Evolutionary conservation across 768 basidiomycete species (phyloP).

Genomic region (Auricularia cornea): DNA sequence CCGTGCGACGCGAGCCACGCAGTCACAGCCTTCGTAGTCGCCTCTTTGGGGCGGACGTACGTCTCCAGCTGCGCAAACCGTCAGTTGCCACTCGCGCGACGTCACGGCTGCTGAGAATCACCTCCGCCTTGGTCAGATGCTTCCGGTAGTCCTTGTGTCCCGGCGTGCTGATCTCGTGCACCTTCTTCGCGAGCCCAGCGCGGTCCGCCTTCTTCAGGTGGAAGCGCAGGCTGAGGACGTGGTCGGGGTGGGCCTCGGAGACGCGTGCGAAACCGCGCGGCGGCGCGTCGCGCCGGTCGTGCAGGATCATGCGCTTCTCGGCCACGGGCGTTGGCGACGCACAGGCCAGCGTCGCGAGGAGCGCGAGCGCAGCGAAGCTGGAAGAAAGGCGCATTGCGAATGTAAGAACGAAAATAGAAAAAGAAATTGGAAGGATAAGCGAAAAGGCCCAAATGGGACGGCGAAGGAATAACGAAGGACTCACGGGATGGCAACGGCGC

Average conservation of each 20-base stretch:
- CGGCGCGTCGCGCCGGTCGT: not conserved
- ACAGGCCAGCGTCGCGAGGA: not conserved
- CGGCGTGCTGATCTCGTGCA: not conserved
- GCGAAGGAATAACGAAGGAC: not conserved
- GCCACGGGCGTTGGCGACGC: not conserved
- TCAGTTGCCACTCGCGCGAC: not conserved
- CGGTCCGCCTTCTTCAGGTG: not conserved
- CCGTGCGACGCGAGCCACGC: not conserved
- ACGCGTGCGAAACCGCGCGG: not conserved
- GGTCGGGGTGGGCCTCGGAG: not conserved
- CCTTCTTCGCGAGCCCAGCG: not conserved
- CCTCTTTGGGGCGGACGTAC: not conserved
- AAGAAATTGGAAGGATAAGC: not conserved
- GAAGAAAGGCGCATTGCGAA: not conserved
- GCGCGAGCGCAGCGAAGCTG: not conserved
- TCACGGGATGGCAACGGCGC: not conserved
- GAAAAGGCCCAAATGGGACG: not conserved
- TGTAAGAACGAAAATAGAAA: not conserved
- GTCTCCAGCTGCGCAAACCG: not conserved
- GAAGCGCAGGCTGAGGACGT: not conserved
- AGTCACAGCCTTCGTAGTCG: not conserved
- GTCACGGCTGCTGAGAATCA: not conserved
- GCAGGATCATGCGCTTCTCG: not conserved
- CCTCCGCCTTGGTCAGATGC: slow-evolving; percentile 1
- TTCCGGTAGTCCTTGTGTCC: not conserved